Base-by-base conservation (phyloP, 2,329 filamentous ascomycete species). In the Alternaria sp. region DNA sequence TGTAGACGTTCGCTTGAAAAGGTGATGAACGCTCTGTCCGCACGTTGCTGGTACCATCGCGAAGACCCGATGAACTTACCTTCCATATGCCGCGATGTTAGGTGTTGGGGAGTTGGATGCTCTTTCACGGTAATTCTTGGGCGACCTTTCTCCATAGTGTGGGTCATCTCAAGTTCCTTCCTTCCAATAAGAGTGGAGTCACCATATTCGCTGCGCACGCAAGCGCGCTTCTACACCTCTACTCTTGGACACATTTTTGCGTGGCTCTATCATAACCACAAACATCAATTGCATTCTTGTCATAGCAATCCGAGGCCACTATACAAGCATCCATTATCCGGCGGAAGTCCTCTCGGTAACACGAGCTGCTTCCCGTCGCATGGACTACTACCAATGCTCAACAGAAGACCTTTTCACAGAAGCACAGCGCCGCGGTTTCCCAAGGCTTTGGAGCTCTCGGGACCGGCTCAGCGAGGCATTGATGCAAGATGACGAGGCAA, bases 331-430 rank as follows among this genome's bases (percentile, higher is more conserved):
- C 6, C 49, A 40, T n/a, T 7, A 52, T 47, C 57, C 3, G 13
- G 5, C 21, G 28, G 17, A 54, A 15, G 13, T 3, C 15, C 21
- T 43, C 15, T 15, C 25, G 15, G 28, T 8, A 40, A 43, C 28
- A 15, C 12, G 19, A 28, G n/a, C n/a, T 52, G 30, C 28, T 36
- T 40, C 5, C 5, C 7, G 1, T 21, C 59, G 54, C 46, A 77
- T 74, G 74, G 63, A 71, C 46, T 77, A 76, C 32, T 76, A 75
- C 57, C 59, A 50, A 25, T 75, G 72, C 51, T 43, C 70, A 1
- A 54, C 51, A 10, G 56, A 57, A 15, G 59, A 70, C 8, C 61
- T 77, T 9, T 45, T 55, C 17, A 55, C 36, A 32, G 74, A 77
- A 55, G 45, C 70, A 15, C 49, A 32, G 30, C 67, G 74, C 5